These are phyloP conservation scores for Mrakia blollopis DNA, from an alignment of 768 basidiomycete genomes.

Conservation along the genomic window DNA sequence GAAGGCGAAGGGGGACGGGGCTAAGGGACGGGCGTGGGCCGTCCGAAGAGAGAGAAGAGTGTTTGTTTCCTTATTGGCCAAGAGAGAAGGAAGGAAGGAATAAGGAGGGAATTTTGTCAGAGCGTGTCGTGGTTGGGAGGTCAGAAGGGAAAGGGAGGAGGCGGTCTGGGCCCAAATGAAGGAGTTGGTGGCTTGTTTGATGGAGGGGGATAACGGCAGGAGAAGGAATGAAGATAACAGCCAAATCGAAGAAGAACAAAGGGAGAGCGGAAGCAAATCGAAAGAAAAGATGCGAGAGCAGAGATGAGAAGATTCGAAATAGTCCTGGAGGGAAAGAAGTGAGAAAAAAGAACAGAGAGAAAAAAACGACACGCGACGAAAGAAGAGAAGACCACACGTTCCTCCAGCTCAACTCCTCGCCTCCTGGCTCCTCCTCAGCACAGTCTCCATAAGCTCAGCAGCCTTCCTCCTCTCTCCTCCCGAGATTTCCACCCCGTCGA, in stretches of 20 bases:
- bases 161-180: background rate
- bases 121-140: background rate
- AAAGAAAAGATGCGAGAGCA: background rate
- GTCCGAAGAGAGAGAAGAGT: background rate
- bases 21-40: too few species aligned
- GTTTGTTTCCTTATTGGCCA: background rate
- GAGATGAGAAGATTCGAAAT: background rate
- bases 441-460: conserved; percentile 50
- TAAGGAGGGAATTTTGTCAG: background rate
- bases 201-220: background rate
- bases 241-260: background rate
- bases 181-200: background rate
- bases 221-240: background rate
- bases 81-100: background rate
- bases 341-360: background rate
- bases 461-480: conserved; percentile 83
- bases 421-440: background rate
- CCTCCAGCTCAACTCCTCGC: conserved; percentile 20
- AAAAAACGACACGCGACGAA: too few species aligned
- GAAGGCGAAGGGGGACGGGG: too few species aligned
- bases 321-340: background rate
- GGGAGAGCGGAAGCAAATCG: background rate
- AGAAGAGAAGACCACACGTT: too few species aligned
- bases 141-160: background rate
- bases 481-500: conserved; percentile 82